Conservation (phyloP, 306 rosid species). For the Dalbergia cochinchinensis region DNA sequence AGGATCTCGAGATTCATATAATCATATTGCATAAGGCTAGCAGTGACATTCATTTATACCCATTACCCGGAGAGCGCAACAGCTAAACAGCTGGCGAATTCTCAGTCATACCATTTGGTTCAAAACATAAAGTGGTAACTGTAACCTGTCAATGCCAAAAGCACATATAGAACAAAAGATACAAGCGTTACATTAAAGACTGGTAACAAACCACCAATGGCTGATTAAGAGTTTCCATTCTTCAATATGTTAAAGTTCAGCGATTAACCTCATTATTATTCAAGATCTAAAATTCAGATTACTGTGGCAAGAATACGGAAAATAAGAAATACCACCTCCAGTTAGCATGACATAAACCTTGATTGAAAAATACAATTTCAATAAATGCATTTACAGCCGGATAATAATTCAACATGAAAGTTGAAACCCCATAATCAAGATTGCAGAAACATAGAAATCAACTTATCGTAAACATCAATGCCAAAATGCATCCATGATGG, state of each 20-base stretch:
- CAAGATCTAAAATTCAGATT: not conserved
- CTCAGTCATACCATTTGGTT: no score
- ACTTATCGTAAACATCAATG: slow-evolving; percentile 14
- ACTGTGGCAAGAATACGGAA: not conserved
- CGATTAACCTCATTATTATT: not conserved
- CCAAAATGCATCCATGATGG: slow-evolving; percentile 14
- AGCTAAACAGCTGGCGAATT: no score
- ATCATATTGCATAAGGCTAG: no score
- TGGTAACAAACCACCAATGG: not conserved
- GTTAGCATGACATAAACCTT: no score
- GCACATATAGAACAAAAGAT: not conserved
- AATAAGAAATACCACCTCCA: not conserved
- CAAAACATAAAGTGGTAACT: no score
- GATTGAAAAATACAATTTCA: not conserved
- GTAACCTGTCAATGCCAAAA: no score
- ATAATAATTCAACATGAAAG: not conserved
- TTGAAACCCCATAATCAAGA: slow-evolving; percentile 19
- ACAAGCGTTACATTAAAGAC: slow-evolving; percentile 5
- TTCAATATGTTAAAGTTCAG: not conserved
- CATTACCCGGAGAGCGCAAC: no score
- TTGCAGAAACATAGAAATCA: slow-evolving; percentile 10
- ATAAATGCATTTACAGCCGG: not conserved
- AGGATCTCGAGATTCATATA: no score
- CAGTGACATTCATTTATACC: no score
- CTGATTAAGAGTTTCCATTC: not conserved